These are phyloP conservation scores for Alopecurus myosuroides DNA, from an alignment of 176 grass and related monocot genomes.

Conservation along the genomic window DNA sequence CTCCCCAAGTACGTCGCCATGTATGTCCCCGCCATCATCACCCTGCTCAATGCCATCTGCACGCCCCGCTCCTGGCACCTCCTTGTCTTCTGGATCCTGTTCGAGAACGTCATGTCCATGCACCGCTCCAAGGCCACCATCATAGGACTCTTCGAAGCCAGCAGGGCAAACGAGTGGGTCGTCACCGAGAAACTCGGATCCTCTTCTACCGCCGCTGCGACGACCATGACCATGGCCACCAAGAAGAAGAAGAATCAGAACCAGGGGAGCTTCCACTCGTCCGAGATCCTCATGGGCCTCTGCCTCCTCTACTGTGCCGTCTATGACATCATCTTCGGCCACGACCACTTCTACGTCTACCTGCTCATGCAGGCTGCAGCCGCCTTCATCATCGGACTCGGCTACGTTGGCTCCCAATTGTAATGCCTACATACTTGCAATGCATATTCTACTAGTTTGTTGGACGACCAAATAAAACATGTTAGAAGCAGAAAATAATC, in stretches of 20 bases:
- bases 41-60: constrained; percentile 70
- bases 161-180: constrained; percentile 83
- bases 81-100: constrained; percentile 88
- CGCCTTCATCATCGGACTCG: constrained; percentile 68
- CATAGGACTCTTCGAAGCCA: constrained; percentile 76
- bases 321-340: constrained; percentile 58
- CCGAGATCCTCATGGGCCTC: constrained; percentile 63
- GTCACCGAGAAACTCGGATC: constrained; percentile 79
- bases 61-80: constrained; percentile 75
- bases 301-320: constrained; percentile 67
- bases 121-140: constrained; percentile 77
- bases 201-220: neutral
- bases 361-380: constrained; percentile 69
- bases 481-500: neutral
- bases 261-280: constrained; percentile 15
- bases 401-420: constrained; percentile 55
- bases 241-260: constrained; percentile 11
- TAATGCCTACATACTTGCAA: neutral
- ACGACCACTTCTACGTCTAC: constrained; percentile 69
- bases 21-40: constrained; percentile 70
- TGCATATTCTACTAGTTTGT: neutral
- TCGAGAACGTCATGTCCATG: constrained; percentile 96
- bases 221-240: neutral
- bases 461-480: neutral
- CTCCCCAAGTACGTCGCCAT: constrained; percentile 74